Conservation (phyloP, 2,329 filamentous ascomycete genomes). For the Aspergillus sp. region DNA sequence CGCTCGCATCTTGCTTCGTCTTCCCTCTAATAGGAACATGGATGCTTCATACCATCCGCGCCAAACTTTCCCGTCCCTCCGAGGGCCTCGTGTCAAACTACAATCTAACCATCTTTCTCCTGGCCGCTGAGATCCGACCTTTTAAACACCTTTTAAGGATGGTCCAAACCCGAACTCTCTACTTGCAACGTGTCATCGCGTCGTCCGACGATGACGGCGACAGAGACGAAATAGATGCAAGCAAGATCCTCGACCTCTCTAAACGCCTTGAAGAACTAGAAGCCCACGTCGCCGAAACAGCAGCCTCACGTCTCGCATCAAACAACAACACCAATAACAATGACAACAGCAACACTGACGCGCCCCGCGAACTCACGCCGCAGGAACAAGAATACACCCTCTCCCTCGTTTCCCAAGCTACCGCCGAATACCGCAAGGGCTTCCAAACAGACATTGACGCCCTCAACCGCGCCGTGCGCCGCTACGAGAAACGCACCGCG, state of each 20-base stretch:
- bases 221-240: slow-evolving; percentile 24
- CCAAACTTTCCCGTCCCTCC: slow-evolving; percentile 76
- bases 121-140: slow-evolving; percentile 83
- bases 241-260: slow-evolving; percentile 56
- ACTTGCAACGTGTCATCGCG: slow-evolving; percentile 72
- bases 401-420: slow-evolving; percentile 41
- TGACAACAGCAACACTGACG: neutral
- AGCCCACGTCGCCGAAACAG: slow-evolving; percentile 49
- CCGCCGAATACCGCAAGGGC: slow-evolving; percentile 59
- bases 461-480: slow-evolving; percentile 80
- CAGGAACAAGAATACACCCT: slow-evolving; percentile 41
- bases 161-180: slow-evolving; percentile 73
- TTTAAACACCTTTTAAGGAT: slow-evolving; percentile 79
- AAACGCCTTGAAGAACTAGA: slow-evolving; percentile 71
- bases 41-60: slow-evolving; percentile 76
- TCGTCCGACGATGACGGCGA: slow-evolving; percentile 44
- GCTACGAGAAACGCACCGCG: slow-evolving; percentile 86
- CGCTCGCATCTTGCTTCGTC: slow-evolving; percentile 74
- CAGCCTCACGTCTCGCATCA: slow-evolving; percentile 24
- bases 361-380: slow-evolving; percentile 6
- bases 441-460: slow-evolving; percentile 84
- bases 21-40: slow-evolving; percentile 79
- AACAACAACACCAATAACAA: neutral
- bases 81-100: slow-evolving; percentile 89
- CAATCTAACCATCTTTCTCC: slow-evolving; percentile 85